These are phyloP conservation scores for Spinellus fusiger DNA, from an alignment of 192 early-diverging fungal species.

Conservation along the genomic window DNA sequence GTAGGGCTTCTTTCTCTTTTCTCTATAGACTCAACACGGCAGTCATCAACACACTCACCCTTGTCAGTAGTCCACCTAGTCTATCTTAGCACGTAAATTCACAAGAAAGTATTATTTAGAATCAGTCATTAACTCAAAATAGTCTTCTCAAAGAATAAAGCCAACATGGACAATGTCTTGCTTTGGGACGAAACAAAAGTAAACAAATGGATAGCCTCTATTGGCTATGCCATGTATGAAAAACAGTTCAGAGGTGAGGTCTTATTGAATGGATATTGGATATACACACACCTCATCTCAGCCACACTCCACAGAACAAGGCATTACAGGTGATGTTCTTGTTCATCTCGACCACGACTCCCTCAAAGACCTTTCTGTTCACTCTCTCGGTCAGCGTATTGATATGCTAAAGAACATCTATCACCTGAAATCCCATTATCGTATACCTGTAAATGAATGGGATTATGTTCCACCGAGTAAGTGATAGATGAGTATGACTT, in stretches of 20 bases:
- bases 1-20: no score
- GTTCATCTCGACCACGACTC: conserved; percentile 86
- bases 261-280: no score
- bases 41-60: no score
- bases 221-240: conserved; percentile 51
- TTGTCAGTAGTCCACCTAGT: no score
- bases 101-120: no score
- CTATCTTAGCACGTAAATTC: no score
- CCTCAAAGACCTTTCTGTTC: conserved; percentile 81
- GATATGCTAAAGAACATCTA: conserved; percentile 89
- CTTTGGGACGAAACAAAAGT: conserved; percentile 53
- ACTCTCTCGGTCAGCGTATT: conserved; percentile 81
- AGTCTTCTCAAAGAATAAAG: no score
- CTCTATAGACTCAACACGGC: no score
- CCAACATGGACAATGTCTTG: conserved; percentile 44
- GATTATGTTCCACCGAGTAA: conserved; percentile 83
- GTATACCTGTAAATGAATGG: conserved; percentile 71
- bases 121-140: no score
- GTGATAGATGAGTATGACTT: conserved; percentile 1
- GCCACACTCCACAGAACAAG: no score
- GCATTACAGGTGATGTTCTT: conserved; percentile 85
- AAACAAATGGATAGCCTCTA: conserved; percentile 44
- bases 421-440: conserved; percentile 70
- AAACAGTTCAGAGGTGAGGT: conserved; percentile 48
- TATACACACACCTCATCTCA: no score